Evolutionary conservation across 139 green algal genomes (phyloP), one percentile per base, ranked within the genome.

Genomic region (Mesotaenium endlicherianum): DNA sequence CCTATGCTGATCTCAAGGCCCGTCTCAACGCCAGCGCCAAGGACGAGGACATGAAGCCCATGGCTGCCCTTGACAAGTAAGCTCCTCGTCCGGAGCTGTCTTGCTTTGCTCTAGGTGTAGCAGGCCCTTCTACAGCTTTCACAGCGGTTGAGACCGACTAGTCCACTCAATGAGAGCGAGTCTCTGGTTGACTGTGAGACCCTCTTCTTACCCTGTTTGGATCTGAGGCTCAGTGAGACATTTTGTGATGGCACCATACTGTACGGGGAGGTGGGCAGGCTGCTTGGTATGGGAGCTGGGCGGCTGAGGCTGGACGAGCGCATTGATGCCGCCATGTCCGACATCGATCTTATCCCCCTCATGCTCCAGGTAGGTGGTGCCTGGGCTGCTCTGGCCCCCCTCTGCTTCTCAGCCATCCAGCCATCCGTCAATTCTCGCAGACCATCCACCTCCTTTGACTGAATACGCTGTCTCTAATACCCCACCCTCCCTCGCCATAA

Each of bases 301-400:
- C 30, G 70, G 8, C 74, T 90, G 45, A 72, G 58, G 5, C 58
- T 93, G 16, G 80, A 84, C 49, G 91, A 94, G 39, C 90, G 91
- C 45, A 80, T 94, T 30, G 92, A 98, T 58, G 78, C 97, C 39
- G 93, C 95, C 36, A 98, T 98, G 82, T 87, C 83, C 26, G 96
- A 99, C 88, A 81, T 92, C 30, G 96, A 98, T 82, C 89, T 99
- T 30, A 91, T 98, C 57, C 95, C 96, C 20, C 87, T 97, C 45
- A 89, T 97, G 44, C 82, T 96, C 3, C 92, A 95, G 80, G 80
- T 71, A 40, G 43, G 60, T 11, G 43, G 8, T n/a, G n/a, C n/a
- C n/a, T n/a, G n/a, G n/a, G n/a, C n/a, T n/a, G n/a, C n/a, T n/a
- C n/a, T n/a, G n/a, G n/a, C n/a, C n/a, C n/a, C n/a, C n/a, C n/a